A percentile compares a stretch with the other conserved stretches of the same genome.
These are phyloP conservation scores for Ogataea wickerhamii DNA, from an alignment of 805 yeast species.

Conservation along the genomic window DNA sequence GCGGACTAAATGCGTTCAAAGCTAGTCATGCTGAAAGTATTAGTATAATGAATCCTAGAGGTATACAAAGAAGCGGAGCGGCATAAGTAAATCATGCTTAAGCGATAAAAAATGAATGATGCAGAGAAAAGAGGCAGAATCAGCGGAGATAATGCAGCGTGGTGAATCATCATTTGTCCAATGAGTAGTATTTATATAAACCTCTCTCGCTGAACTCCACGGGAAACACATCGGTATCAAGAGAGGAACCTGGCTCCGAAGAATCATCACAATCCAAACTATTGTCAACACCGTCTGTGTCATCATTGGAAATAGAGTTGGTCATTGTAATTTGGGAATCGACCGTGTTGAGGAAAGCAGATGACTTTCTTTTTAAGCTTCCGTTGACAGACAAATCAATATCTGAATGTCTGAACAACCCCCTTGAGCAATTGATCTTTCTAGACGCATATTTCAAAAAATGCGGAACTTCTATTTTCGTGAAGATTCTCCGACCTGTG, in stretches of 20 bases:
- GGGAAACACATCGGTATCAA: constrained; percentile 40
- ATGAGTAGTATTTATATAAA: constrained; percentile 53
- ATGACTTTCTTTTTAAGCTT: constrained; percentile 1
- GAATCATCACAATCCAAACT: constrained; percentile 31
- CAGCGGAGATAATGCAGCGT: no score
- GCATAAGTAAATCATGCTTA: no score
- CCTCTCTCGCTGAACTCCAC: constrained; percentile 49
- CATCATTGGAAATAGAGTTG: constrained; percentile 21
- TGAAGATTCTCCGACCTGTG: constrained; percentile 57
- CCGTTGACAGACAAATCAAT: constrained; percentile 3
- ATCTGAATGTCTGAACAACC: constrained; percentile 37
- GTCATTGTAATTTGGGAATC: neutral
- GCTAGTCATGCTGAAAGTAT: no score
- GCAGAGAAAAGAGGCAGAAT: no score
- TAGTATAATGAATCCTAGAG: no score
- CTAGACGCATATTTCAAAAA: constrained; percentile 52
- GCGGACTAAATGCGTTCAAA: no score
- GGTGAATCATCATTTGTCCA: constrained; percentile 40
- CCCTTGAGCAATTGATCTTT: constrained; percentile 53
- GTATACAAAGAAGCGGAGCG: no score
- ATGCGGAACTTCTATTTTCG: constrained; percentile 42
- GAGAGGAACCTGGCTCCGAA: neutral
- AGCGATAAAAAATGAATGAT: no score
- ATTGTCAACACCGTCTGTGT: constrained; percentile 28
- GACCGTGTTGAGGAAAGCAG: constrained; percentile 17